phyloP scores from a whole-genome alignment of 345 rosid genomes.

The Hirschfeldia incana region DNA sequence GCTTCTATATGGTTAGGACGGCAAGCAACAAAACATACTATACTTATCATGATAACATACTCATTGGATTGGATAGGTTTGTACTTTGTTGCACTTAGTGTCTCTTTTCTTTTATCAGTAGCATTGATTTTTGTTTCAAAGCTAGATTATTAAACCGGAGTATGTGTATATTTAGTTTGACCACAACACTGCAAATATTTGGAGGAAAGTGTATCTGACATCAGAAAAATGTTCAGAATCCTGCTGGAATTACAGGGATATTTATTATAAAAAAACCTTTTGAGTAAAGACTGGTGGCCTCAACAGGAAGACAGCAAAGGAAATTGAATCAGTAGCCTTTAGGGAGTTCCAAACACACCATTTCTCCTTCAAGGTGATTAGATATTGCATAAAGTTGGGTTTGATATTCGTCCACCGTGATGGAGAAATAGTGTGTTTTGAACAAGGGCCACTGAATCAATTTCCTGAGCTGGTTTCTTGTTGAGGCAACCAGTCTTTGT shows the following conservation, averaged over 20 bases:
- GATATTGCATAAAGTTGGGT: too few species aligned
- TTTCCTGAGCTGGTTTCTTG: constrained; percentile 18
- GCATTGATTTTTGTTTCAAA: background rate
- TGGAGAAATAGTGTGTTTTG: too few species aligned
- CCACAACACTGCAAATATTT: background rate
- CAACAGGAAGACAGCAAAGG: constrained; percentile 19
- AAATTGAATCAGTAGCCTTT: constrained; percentile 11
- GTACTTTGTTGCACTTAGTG: background rate
- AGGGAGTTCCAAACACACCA: background rate
- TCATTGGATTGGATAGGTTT: background rate
- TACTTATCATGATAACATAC: background rate
- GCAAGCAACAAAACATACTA: background rate
- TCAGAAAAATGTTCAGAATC: constrained; percentile 17
- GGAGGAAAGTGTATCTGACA: background rate
- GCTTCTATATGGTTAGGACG: background rate
- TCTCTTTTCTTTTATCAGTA: too few species aligned
- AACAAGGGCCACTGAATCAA: constrained; percentile 10
- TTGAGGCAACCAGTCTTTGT: constrained; percentile 20
- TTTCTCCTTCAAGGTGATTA: constrained; percentile 25
- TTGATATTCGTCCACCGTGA: too few species aligned
- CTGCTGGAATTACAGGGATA: constrained; percentile 29
- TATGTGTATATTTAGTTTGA: background rate
- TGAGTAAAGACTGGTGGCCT: constrained; percentile 22
- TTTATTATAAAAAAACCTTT: constrained; percentile 20
- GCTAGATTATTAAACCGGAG: background rate